Base-by-base conservation (phyloP, 1,284 basidiomycete species). In the Rhodotorula sp. region DNA sequence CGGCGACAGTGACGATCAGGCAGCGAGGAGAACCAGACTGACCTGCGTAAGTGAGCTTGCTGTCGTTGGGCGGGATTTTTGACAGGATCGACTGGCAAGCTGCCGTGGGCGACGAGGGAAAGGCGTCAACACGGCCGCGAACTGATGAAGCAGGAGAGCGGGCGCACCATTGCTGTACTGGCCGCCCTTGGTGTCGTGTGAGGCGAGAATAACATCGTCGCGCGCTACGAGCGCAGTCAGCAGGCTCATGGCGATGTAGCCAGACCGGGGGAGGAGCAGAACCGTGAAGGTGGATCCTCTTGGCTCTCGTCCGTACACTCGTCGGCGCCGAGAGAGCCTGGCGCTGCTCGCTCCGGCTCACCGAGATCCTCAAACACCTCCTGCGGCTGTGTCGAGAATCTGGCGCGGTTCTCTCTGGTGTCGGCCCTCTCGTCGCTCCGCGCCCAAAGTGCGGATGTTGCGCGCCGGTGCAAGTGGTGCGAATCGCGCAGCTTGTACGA, bases 61-160 rank as follows among this genome's bases (percentile, higher is more conserved):
- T 91, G 82, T 97, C 89, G 80, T 92, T 92, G 2, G 92, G 92
- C 1, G 94, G 93, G 79, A 98, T 97, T 85, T 96, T 96, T 55
- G 90, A 90, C 21, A 99, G 85, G 77, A 98, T 97, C 0, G 91
- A 93, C 78, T 93, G 90, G 12, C 91, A 92, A 23, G 96, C 95
- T 88, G 73, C 34, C 21, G 19, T 10, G 4, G 19, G 23, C 0
- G 19, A 4, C 21, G 9, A 21, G 25, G 34, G 21, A 19, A 66
- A 58, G 42, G 10, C 12, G 16, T 12, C 2, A 21, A 16, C 23
- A n/a, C 34, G 34, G 25, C 34, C 21, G 23, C 12, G 9, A 7
- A 55, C 41, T 46, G n/a, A 25, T 17, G 62, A 17, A 19, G 25
- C 17, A 9, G 25, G 42, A 55, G 56, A 3, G 34, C 34, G 21